Base-by-base conservation (phyloP, 441 rosid genomes). In the Jatropha podagrica region DNA sequence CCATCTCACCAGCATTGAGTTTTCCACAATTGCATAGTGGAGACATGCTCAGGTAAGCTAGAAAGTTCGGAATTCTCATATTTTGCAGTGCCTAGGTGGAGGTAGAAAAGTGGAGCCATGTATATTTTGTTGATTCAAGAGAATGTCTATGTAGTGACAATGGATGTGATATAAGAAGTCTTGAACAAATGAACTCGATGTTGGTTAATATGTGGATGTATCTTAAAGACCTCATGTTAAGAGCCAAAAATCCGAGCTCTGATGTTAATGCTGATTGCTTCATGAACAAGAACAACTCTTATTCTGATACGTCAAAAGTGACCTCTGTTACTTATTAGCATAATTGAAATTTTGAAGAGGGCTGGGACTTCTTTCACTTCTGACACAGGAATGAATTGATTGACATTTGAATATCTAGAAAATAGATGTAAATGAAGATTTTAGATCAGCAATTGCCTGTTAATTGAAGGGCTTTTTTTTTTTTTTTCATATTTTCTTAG, bases 1-100 rank as follows among this genome's bases (percentile, higher is more conserved):
- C 76, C 81, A 76, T 84, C 71, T 89, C 95, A 4, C 90, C 89
- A 12, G 80, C 88, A 5, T 65, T 89, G 81, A 89, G 87, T 48
- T 80, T 82, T 71, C 89, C 87, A 49, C 78, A 76, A 64, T 72
- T 86, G 78, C 71, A 44, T 41, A 23, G 68, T 23, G 86, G 83
- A 66, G 87, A 85, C 74, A 89, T 85, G 88, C 90, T 91, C 77
- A 86, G 91, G 89, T 89, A 83, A 84, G 77, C 77, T 72, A 62
- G 79, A 82, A 81, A 63, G 59, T 62, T 58, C n/a, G 58, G 48
- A 12, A 63, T 5, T 27, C 69, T 55, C 61, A 4, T 9, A 5
- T 15, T 18, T 9, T 23, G 42, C 41, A 4, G 55, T 78, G 63
- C 63, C 60, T 58, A 49, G 40, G 56, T 40, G 52, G 71, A 78